Conservation (phyloP, 2,329 filamentous ascomycete species). For the Colletotrichum australisinense region DNA sequence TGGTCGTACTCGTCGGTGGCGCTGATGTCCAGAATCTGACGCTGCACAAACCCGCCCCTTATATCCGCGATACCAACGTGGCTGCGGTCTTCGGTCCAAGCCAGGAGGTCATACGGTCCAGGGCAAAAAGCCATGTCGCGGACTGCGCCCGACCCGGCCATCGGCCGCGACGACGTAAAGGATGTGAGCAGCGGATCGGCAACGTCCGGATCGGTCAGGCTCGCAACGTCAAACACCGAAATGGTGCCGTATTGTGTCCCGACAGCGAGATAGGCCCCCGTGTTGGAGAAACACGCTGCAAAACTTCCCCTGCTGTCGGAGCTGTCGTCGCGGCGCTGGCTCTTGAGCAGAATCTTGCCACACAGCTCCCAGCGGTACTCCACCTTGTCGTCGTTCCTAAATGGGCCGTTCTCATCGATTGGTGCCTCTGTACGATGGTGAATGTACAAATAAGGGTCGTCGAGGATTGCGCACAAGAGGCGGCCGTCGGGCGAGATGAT, state of each 20-base stretch:
- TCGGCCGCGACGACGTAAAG: slow-evolving; percentile 82
- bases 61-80: slow-evolving; percentile 80
- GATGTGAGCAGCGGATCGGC: slow-evolving; percentile 76
- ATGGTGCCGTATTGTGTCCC: slow-evolving; percentile 86
- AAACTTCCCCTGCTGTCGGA: slow-evolving; percentile 76
- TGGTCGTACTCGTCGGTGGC: slow-evolving; percentile 67
- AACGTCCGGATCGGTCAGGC: slow-evolving; percentile 54
- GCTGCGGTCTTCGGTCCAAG: slow-evolving; percentile 92
- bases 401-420: slow-evolving; percentile 39
- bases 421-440: slow-evolving; percentile 68
- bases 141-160: slow-evolving; percentile 79
- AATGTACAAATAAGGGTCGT: slow-evolving; percentile 88
- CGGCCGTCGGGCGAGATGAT: slow-evolving; percentile 91
- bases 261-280: slow-evolving; percentile 77
- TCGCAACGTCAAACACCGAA: slow-evolving; percentile 74
- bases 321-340: slow-evolving; percentile 65
- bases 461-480: slow-evolving; percentile 84
- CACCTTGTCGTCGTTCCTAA: slow-evolving; percentile 39
- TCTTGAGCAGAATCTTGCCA: slow-evolving; percentile 66
- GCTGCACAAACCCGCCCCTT: slow-evolving; percentile 72
- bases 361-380: slow-evolving; percentile 63
- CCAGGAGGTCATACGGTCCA: slow-evolving; percentile 87
- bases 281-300: slow-evolving; percentile 80
- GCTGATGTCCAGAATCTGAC: slow-evolving; percentile 76
- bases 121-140: slow-evolving; percentile 94